Conservation (phyloP, 2,329 filamentous ascomycete genomes). For the Nothomitra cinnamomea region DNA sequence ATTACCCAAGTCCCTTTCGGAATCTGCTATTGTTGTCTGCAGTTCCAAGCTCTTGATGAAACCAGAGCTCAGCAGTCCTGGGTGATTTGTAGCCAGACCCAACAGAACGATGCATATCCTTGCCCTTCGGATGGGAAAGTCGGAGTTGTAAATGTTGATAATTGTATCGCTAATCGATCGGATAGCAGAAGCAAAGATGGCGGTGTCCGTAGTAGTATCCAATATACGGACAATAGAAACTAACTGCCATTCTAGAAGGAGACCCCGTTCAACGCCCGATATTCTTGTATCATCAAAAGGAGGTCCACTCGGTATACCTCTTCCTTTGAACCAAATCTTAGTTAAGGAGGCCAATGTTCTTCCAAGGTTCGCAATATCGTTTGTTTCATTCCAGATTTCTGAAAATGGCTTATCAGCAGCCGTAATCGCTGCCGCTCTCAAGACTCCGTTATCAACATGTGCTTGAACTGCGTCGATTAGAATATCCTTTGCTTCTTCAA, state of each 20-base stretch:
- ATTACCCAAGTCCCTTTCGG: background rate
- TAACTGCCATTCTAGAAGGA: constrained; percentile 7
- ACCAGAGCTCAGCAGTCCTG: constrained; percentile 7
- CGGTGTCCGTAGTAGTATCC: background rate
- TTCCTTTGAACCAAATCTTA: constrained; percentile 27
- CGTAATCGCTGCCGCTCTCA: constrained; percentile 34
- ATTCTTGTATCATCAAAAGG: constrained; percentile 4
- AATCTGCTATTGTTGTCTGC: background rate
- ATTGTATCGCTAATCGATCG: constrained; percentile 10
- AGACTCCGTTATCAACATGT: constrained; percentile 39
- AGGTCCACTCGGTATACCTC: background rate
- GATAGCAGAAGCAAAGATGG: background rate
- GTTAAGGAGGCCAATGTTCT: constrained; percentile 42
- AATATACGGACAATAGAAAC: constrained; percentile 1
- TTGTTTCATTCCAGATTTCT: constrained; percentile 35
- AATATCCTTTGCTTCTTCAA: constrained; percentile 39
- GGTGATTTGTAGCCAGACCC: constrained; percentile 12
- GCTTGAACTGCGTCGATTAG: constrained; percentile 43
- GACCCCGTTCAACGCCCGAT: background rate
- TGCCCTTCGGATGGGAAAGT: constrained; percentile 17
- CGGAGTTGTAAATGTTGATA: constrained; percentile 10
- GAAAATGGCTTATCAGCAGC: constrained; percentile 33
- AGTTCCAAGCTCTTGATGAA: background rate
- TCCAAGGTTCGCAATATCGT: constrained; percentile 35
- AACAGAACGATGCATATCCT: constrained; percentile 13